Evolutionary conservation across 371 early-diverging fungal genomes (phyloP).

Genomic region (Apophysomyces ossiformis): DNA sequence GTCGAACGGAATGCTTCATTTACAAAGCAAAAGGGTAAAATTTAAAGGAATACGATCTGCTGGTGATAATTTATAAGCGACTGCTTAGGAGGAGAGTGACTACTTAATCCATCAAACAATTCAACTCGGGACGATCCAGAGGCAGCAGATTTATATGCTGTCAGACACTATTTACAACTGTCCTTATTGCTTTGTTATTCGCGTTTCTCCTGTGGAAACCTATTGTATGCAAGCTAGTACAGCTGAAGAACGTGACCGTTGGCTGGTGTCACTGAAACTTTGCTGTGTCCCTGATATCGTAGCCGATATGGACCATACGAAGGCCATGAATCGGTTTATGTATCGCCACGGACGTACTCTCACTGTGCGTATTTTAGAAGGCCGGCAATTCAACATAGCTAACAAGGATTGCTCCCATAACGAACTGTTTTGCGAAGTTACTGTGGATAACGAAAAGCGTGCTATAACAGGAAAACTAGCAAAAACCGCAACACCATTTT

Average conservation of each 20-base stretch:
- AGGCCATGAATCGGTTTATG: constrained; percentile 5
- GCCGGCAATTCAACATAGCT: constrained; percentile 42
- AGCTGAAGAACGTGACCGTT: constrained; percentile 54
- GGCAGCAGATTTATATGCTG: constrained; percentile 49
- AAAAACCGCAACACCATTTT: constrained; percentile 42
- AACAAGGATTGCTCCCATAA: constrained; percentile 27
- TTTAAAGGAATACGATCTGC: constrained; percentile 9
- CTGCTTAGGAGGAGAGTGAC: background rate
- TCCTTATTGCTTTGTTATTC: constrained; percentile 58
- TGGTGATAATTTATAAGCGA: background rate
- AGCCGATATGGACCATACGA: background rate
- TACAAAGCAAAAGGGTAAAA: constrained; percentile 10
- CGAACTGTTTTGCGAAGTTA: constrained; percentile 50
- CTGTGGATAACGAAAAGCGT: constrained; percentile 57
- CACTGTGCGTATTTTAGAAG: constrained; percentile 55
- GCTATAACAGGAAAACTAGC: constrained; percentile 49
- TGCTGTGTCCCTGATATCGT: constrained; percentile 39
- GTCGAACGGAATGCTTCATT: constrained; percentile 9
- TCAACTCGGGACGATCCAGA: constrained; percentile 25
- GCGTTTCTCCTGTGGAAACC: constrained; percentile 40
- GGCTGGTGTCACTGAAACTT: constrained; percentile 56
- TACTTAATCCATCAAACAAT: constrained; percentile 24
- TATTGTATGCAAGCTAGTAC: constrained; percentile 56
- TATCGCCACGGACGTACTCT: constrained; percentile 57
- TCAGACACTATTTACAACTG: constrained; percentile 58